Evolutionary conservation across 805 yeast genomes (phyloP), one percentile per base, ranked within the genome.

Genomic region (Cyberlindnera americana): DNA sequence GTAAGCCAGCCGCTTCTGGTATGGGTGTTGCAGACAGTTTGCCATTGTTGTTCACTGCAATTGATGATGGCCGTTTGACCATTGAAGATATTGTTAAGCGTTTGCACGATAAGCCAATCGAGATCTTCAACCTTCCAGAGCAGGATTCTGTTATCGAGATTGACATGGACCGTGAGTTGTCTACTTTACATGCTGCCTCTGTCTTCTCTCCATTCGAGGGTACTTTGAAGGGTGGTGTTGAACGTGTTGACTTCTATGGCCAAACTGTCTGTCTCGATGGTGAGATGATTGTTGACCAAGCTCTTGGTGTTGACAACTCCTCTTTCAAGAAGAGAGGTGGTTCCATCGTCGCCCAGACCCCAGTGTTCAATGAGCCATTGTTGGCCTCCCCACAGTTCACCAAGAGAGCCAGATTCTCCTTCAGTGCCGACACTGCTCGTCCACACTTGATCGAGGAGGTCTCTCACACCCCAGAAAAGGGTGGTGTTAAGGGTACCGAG

Each of bases 261-360:
- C 81, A 82, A 60, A 84, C 95, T 39, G 85, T 83, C 38, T 84
- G 88, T 49, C 73, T 89, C 50, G 96, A 91, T 60, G 96, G 95
- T 50, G 77, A 75, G 40, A 62, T 88, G 37, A 71, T 83, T 50
- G 74, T 77, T 35, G 53, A 63, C 11, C 73, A 71, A 47, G 83
- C 85, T 19, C 60, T 71, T 29, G 96, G 96, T 49, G 70, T 42
- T 35, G 60, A 57, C 31, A 54, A 54, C 53, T 57, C 61, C 12
- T 22, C 53, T 6, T 57, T 41, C 49, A 55, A 50, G 52, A 48
- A 55, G 50, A 55, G 61, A 54, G 37, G 47, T 13, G 46, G 44
- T 19, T 57, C 61, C 3, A 26, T 55, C 36, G 57, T 41, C 30
- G 51, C 46, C 17, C 44, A 39, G 35, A 44, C 50, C n/a, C 49